These are phyloP conservation scores for Penicillium dipodomyicola DNA, from an alignment of 495 filamentous ascomycete species.

Conservation along the genomic window DNA sequence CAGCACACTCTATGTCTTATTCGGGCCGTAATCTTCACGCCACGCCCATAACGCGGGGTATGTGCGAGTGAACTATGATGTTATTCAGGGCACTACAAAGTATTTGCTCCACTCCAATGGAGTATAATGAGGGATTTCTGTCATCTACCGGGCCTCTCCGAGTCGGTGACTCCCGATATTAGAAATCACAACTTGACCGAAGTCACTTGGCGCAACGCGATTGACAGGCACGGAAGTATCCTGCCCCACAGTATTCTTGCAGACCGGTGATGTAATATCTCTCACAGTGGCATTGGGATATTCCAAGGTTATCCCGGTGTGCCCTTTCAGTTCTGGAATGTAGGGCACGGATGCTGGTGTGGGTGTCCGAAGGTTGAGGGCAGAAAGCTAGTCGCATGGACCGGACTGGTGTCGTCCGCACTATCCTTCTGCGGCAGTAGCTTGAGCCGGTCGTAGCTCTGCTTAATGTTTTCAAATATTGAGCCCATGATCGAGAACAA, in stretches of 20 bases:
- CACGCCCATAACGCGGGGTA: neutral
- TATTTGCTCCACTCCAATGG: too few species aligned
- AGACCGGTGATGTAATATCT: too few species aligned
- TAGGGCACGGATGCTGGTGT: neutral
- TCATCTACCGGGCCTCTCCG: too few species aligned
- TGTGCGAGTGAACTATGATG: neutral
- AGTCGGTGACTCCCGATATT: too few species aligned
- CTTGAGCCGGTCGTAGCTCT: neutral
- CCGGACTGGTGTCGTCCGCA: neutral
- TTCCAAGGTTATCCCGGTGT: neutral
- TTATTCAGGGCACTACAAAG: neutral
- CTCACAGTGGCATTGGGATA: neutral
- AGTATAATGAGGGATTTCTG: too few species aligned
- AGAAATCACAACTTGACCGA: too few species aligned
- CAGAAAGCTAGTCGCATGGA: neutral
- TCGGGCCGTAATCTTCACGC: neutral
- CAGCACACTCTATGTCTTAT: neutral
- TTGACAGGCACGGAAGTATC: too few species aligned
- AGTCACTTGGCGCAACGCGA: too few species aligned
- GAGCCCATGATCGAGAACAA: neutral
- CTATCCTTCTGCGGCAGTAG: constrained; percentile 1
- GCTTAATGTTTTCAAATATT: neutral
- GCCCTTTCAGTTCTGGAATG: neutral
- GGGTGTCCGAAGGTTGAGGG: neutral
- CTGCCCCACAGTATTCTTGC: too few species aligned